Conservation (phyloP, 441 rosid genomes). For the Arabidopsis lyrata region DNA sequence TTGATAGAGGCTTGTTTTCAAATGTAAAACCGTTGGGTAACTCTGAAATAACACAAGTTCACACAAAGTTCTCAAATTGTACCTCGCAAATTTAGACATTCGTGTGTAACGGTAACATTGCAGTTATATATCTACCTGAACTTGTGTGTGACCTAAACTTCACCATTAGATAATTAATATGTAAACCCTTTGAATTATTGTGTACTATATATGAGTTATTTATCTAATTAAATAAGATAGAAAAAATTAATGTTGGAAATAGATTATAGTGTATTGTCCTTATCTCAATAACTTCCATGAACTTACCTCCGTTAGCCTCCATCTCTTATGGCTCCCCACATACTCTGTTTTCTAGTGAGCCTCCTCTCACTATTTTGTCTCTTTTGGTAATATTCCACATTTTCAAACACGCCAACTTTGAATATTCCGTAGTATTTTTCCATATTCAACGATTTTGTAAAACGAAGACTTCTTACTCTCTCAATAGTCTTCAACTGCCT, state of each 20-base stretch:
- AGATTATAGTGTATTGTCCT: slow-evolving; percentile 13
- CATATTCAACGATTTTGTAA: slow-evolving; percentile 33
- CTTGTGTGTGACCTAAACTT: background rate
- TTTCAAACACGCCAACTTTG: slow-evolving; percentile 46
- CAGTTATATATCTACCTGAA: background rate
- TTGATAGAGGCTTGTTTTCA: background rate
- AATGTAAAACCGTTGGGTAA: background rate
- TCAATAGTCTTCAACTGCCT: slow-evolving; percentile 36
- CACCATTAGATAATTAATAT: background rate
- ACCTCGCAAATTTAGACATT: background rate
- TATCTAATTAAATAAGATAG: background rate
- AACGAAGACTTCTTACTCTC: slow-evolving; percentile 32
- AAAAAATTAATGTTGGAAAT: background rate
- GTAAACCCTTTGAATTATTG: background rate
- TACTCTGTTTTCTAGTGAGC: slow-evolving; percentile 26
- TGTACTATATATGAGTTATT: background rate
- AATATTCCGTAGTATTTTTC: slow-evolving; percentile 34
- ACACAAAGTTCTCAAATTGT: background rate
- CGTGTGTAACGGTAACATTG: background rate
- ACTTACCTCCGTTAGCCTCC: slow-evolving; percentile 27
- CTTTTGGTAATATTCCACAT: slow-evolving; percentile 4
- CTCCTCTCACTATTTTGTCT: background rate
- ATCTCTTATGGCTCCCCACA: slow-evolving; percentile 19
- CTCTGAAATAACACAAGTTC: background rate
- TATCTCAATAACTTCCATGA: slow-evolving; percentile 44